phyloP scores from a whole-genome alignment of 169 alveolate species.

The Pseudocohnilembus persalinus region DNA sequence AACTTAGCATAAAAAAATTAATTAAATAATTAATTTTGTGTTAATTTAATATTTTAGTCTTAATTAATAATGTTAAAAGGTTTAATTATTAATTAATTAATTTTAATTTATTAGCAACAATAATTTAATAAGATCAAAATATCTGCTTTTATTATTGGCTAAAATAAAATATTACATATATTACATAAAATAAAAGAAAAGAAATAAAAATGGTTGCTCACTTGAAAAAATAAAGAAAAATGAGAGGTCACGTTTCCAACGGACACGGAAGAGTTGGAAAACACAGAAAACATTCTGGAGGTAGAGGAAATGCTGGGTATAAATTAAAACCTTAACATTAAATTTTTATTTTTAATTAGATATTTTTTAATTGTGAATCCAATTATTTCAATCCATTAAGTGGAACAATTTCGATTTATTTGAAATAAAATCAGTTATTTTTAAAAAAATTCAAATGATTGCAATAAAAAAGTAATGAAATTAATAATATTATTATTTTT shows the following conservation, averaged over 20 bases:
- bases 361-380: background rate
- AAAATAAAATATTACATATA: no score
- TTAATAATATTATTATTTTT: no score
- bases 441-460: no score
- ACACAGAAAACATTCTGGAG: constrained; percentile 84
- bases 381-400: background rate
- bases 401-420: no score
- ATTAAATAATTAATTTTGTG: no score
- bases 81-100: no score
- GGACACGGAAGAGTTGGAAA: constrained; percentile 99
- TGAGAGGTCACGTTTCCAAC: constrained; percentile 98
- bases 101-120: no score
- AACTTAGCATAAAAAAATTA: no score
- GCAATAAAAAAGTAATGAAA: background rate
- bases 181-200: background rate
- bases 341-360: no score
- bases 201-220: constrained; percentile 74
- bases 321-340: background rate
- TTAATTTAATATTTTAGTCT: no score
- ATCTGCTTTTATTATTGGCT: background rate
- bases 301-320: constrained; percentile 49
- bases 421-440: no score
- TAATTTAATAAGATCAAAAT: background rate
- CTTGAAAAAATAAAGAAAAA: constrained; percentile 95
- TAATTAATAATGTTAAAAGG: no score